Evolutionary conservation across 768 basidiomycete genomes (phyloP), one percentile per base, ranked within the genome.

Genomic region (Auricularia sp.): DNA sequence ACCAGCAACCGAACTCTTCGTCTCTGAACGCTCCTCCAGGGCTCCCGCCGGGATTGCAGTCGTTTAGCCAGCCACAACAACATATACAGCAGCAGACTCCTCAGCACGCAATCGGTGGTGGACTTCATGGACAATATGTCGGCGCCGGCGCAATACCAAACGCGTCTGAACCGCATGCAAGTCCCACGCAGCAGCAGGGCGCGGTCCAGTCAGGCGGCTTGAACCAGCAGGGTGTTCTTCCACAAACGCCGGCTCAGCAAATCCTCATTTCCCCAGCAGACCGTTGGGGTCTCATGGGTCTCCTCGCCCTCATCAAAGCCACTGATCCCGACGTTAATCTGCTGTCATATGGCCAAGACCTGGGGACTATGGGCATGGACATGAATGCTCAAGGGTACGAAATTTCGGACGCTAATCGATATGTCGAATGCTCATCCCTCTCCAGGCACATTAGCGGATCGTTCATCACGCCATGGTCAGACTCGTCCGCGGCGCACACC

Each of bases 391-490:
- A 83, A 70, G 92, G 91, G 90, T 94, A 77, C 81, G 63, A 14
- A 33, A 36, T 65, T 29, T 36, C 24, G 11, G 61, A 7, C 56
- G 4, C 29, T 21, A 42, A n/a, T 51, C 59, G 21, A n/a, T 36
- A 16, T 39, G 33, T 7, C 3, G 16, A 24, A 35, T 6, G 14
- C 54, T 64, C 14, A 56, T 56, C 54, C 37, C 21, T 58, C 45
- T 11, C 39, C 13, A 35, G 34, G 54, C 56, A 42, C 33, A 51
- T 45, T 21, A 51, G 35, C 54, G 33, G 21, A 11, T 37, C 44
- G 34, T 95, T 98, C 78, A 92, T 96, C 71, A 95, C 96, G 65
- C 95, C 95, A 34, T 98, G 94, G 94, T 86, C 92, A 67, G 94
- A 96, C 75, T 87, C 93, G 68, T 88, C 89, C 68, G 87, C 88